Conservation (phyloP, 2,329 filamentous ascomycete species). For the Aspergillus alliaceus region DNA sequence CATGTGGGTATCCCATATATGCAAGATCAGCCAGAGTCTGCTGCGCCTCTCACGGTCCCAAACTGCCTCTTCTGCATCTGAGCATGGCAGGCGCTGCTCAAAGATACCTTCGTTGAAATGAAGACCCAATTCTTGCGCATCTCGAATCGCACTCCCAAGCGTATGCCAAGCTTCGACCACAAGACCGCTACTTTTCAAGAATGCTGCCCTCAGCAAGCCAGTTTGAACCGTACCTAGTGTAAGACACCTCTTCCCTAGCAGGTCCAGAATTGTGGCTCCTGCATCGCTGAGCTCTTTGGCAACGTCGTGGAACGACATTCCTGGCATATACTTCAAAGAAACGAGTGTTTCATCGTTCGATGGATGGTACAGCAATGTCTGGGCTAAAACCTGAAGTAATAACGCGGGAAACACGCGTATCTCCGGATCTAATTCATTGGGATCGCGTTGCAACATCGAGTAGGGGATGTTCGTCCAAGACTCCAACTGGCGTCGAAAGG, state of each 20-base stretch:
- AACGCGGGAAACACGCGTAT: conserved; percentile 15
- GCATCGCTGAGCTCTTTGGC: conserved; percentile 13
- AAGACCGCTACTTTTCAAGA: conserved; percentile 21
- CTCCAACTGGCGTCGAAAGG: conserved; percentile 5
- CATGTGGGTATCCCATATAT: conserved; percentile 24
- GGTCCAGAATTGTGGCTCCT: conserved; percentile 8
- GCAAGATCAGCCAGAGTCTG: conserved; percentile 17
- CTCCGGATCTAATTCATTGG: conserved; percentile 2
- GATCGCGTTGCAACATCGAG: conserved; percentile 7
- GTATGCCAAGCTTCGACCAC: conserved; percentile 22
- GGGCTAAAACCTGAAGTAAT: conserved; percentile 19
- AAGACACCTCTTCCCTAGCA: conserved; percentile 14
- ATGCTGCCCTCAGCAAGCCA: conserved; percentile 17
- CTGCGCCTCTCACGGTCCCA: conserved; percentile 2
- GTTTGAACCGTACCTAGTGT: conserved; percentile 14
- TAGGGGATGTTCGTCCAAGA: conserved; percentile 13
- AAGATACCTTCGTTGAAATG: conserved; percentile 2
- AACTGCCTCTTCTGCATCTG: not conserved
- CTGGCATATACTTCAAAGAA: conserved; percentile 7
- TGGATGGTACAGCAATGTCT: conserved; percentile 15
- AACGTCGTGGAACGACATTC: conserved; percentile 17
- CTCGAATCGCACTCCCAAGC: conserved; percentile 16
- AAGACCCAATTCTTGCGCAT: conserved; percentile 22
- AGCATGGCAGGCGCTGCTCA: not conserved
- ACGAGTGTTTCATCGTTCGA: conserved; percentile 8